These are phyloP conservation scores for Nigrospora sphaerica DNA, from an alignment of 2,329 filamentous ascomycete species.

Conservation along the genomic window DNA sequence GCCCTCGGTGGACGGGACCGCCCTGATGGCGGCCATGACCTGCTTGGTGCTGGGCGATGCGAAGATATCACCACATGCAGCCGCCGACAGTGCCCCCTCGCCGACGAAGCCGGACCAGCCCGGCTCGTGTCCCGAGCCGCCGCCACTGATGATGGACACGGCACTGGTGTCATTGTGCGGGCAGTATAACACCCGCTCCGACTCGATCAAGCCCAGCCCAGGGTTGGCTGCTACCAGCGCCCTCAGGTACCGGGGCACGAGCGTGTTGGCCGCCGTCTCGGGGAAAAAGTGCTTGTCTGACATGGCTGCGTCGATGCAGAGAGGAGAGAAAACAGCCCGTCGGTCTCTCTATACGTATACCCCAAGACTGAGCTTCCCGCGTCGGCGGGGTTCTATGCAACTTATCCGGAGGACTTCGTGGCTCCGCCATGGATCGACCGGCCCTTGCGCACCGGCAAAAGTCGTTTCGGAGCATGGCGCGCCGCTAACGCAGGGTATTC, in stretches of 20 bases:
- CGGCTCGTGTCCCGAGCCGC: slow-evolving; percentile 68
- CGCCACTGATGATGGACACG: slow-evolving; percentile 58
- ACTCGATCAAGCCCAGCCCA: slow-evolving; percentile 32
- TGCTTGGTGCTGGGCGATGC: slow-evolving; percentile 69
- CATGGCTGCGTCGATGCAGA: neutral
- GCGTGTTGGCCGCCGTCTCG: slow-evolving; percentile 9
- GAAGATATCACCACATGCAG: slow-evolving; percentile 69
- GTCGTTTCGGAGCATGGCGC: too few relatives aligned
- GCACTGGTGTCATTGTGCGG: slow-evolving; percentile 18
- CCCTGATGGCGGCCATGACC: slow-evolving; percentile 56
- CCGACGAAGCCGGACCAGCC: slow-evolving; percentile 67
- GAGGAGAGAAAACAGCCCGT: too few relatives aligned
- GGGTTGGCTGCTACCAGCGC: slow-evolving; percentile 14
- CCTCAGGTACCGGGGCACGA: slow-evolving; percentile 15
- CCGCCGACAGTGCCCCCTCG: slow-evolving; percentile 58
- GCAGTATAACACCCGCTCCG: slow-evolving; percentile 32
- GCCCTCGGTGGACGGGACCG: slow-evolving; percentile 55
- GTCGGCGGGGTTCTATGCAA: too few relatives aligned
- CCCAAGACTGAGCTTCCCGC: too few relatives aligned
- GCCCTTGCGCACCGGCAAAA: too few relatives aligned
- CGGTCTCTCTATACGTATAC: too few relatives aligned
- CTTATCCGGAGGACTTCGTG: too few relatives aligned
- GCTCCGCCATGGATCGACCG: too few relatives aligned
- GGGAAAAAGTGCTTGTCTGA: slow-evolving; percentile 7
- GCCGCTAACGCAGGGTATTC: too few relatives aligned